phyloP scores from a whole-genome alignment of 139 green algal genomes.

The Bryopsis sp. region DNA sequence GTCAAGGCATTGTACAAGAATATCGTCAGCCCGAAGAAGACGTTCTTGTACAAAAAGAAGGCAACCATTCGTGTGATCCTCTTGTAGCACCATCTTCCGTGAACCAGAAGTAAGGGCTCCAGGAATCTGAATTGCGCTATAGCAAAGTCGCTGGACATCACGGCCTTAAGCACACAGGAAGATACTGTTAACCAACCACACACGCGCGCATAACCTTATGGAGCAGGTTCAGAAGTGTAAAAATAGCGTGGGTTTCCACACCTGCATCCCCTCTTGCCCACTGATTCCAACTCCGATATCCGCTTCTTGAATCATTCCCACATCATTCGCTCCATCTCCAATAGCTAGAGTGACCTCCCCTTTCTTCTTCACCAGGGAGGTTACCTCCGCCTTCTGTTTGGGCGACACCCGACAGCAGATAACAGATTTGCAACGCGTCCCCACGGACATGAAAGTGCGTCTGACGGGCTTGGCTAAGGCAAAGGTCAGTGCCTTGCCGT shows the following conservation, averaged over 20 bases:
- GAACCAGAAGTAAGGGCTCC: constrained; percentile 65
- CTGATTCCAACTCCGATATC: constrained; percentile 86
- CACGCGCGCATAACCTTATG: not conserved
- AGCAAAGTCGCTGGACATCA: constrained; percentile 74
- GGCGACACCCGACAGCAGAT: constrained; percentile 69
- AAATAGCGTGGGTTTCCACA: constrained; percentile 63
- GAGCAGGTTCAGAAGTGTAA: not conserved
- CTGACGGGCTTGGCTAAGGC: constrained; percentile 32
- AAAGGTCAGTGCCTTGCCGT: constrained; percentile 68
- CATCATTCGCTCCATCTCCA: constrained; percentile 96
- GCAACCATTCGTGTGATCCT: constrained; percentile 68
- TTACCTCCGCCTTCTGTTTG: constrained; percentile 66
- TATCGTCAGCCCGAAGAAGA: constrained; percentile 72
- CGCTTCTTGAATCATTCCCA: constrained; percentile 87
- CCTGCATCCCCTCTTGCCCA: constrained; percentile 91
- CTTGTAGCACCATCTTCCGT: constrained; percentile 77
- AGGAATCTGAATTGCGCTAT: constrained; percentile 95
- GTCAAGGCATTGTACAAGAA: constrained; percentile 63
- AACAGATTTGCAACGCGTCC: constrained; percentile 42
- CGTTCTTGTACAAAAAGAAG: constrained; percentile 78
- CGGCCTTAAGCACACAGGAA: too few species aligned
- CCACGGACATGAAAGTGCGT: constrained; percentile 24
- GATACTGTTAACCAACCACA: too few species aligned
- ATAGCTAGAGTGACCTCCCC: constrained; percentile 81
- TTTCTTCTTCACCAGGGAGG: constrained; percentile 43